Percentiles rank a stretch among this genome's conserved stretches.
phyloP scores from a whole-genome alignment of 2,329 filamentous ascomycete genomes.

The Hypoxylon sp. region DNA sequence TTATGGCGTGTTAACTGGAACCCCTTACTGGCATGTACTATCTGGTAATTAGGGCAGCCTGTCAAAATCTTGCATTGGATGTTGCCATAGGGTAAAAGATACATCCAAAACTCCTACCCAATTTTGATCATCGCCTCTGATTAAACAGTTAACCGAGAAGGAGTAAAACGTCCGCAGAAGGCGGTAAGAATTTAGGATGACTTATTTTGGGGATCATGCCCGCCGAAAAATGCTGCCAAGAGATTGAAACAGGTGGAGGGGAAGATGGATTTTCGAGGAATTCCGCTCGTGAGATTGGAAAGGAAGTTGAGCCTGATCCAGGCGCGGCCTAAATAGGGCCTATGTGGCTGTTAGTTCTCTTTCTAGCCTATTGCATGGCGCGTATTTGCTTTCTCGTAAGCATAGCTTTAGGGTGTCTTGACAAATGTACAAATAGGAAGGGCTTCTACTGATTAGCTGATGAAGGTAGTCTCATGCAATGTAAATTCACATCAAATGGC shows the following conservation, averaged over 20 bases:
- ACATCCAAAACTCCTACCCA: conserved; percentile 9
- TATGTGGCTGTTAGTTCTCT: neutral
- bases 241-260: neutral
- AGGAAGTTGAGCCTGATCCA: neutral
- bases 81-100: conserved; percentile 4
- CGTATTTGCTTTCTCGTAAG: neutral
- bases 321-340: neutral
- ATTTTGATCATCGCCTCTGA: conserved; percentile 19
- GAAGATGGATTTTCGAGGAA: no score
- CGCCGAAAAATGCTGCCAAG: neutral
- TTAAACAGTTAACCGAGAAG: conserved; percentile 9
- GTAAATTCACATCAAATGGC: neutral
- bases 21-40: neutral
- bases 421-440: no score
- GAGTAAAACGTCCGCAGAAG: conserved; percentile 5
- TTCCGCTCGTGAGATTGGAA: no score
- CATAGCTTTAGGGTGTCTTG: no score
- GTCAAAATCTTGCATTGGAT: neutral
- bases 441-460: neutral
- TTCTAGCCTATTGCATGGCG: neutral
- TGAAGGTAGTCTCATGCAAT: neutral
- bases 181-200: neutral
- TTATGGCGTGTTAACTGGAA: neutral
- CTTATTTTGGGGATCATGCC: neutral
- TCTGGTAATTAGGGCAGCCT: conserved; percentile 1